Base-by-base conservation (phyloP, 805 yeast genomes). In the Kluyveromyces starmeri region DNA sequence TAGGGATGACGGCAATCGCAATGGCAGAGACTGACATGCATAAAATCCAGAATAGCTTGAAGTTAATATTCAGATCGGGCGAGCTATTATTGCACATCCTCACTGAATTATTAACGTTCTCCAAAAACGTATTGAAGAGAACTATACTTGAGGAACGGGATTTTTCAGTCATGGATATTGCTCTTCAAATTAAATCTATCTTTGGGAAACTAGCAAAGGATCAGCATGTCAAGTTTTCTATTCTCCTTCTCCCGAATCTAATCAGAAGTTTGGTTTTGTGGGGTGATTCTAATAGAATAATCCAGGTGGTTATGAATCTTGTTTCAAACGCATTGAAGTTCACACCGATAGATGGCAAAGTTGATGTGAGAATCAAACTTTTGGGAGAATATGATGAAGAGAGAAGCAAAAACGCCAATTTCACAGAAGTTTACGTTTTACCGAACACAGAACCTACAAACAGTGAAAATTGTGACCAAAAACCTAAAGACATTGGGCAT, bases 1-100 rank as follows among this genome's bases (percentile, higher is more conserved):
- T 92, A 36, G 97, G 97, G 43, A 83, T 89, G 88, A 83, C 96
- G 0, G 82, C 94, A 2, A 81, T 89, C 37, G 88, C 95, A 5
- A 76, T 86, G 83, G 92, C 83, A 14, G 97, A 92, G 53, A 67
- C 66, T 19, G 89, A 83, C 45, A 67, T 68, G 4, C 58, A 65
- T 10, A 75, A 77, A 44, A 76, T 86, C 10, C 80, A 81, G 47
- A 78, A 78, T 32, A 78, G 88, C 12, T 62, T 88, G 46, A 82
- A 81, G 42, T 70, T 89, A 35, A 88, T 89, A 35, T 84, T 83
- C 59, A 71, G 95, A 50, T 81, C 94, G 19, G 98, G 98, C 24
- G 97, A 92, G 58, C 63, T 89, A 28, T 62, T 92, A 37, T 58
- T 92, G 44, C 96, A 89, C 59, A 78, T 92, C 38, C 69, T 89